phyloP scores from a whole-genome alignment of 148 eudicot species.

The Selenicereus undatus region DNA sequence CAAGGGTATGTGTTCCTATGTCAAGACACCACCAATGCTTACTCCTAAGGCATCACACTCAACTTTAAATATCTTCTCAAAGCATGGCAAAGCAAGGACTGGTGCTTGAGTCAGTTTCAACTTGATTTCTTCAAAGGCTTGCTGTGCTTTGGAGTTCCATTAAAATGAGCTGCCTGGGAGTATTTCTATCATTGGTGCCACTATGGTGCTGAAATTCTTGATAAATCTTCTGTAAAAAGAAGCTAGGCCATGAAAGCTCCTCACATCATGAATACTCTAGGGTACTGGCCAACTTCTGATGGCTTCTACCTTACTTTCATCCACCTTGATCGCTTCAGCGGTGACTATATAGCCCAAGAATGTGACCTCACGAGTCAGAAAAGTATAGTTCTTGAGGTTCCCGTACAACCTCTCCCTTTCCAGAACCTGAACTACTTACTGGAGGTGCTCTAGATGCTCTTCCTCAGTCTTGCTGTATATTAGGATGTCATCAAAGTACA shows the following conservation, averaged over 20 bases:
- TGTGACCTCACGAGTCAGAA: background rate
- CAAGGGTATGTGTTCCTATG: background rate
- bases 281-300: background rate
- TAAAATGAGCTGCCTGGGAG: background rate
- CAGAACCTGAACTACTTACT: background rate
- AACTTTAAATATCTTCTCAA: background rate
- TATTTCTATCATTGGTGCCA: background rate
- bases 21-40: slow-evolving; percentile 1
- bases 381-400: background rate
- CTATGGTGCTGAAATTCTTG: background rate
- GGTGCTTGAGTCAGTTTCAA: too few species aligned
- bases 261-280: too few species aligned
- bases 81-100: too few species aligned
- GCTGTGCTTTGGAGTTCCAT: background rate
- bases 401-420: background rate
- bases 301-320: background rate
- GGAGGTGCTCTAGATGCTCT: background rate
- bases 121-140: background rate
- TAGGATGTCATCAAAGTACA: background rate
- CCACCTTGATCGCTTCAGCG: background rate
- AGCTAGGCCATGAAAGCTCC: too few species aligned
- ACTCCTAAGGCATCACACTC: slow-evolving; percentile 11
- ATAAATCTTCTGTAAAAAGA: too few species aligned
- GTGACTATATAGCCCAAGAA: background rate
- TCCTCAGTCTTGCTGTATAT: background rate